Evolutionary conservation across 345 rosid genomes (phyloP).

Genomic region (Brassica napus): DNA sequence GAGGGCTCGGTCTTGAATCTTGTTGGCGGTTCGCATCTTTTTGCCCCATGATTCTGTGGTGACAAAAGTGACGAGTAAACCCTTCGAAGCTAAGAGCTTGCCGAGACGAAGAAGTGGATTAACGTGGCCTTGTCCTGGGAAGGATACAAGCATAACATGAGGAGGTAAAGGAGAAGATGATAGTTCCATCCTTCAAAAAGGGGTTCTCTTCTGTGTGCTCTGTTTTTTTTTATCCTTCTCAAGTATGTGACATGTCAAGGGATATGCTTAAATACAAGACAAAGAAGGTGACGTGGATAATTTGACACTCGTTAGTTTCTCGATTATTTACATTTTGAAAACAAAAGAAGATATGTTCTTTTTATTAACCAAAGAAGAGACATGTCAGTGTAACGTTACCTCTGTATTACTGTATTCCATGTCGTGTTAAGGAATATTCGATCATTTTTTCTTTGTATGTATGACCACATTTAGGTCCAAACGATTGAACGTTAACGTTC

Average conservation of each 20-base stretch:
- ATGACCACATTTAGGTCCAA: neutral
- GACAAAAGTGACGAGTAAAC: constrained; percentile 70
- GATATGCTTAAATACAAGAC: constrained; percentile 4
- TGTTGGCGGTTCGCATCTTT: constrained; percentile 54
- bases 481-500: neutral
- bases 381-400: neutral
- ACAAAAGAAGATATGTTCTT: neutral
- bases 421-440: constrained; percentile 1
- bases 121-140: constrained; percentile 84
- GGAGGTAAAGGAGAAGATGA: constrained; percentile 41
- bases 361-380: neutral
- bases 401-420: neutral
- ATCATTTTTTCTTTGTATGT: neutral
- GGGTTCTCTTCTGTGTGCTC: neutral
- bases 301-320: neutral
- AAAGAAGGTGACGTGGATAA: constrained; percentile 15
- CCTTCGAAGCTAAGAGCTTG: constrained; percentile 74
- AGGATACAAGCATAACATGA: constrained; percentile 74
- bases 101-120: constrained; percentile 83
- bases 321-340: neutral
- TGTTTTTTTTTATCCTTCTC: neutral
- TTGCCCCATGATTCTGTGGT: constrained; percentile 52
- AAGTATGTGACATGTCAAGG: neutral
- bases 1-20: constrained; percentile 46
- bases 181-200: constrained; percentile 39